These are phyloP conservation scores for Boletus sp. DNA, from an alignment of 768 basidiomycete genomes.

Conservation along the genomic window DNA sequence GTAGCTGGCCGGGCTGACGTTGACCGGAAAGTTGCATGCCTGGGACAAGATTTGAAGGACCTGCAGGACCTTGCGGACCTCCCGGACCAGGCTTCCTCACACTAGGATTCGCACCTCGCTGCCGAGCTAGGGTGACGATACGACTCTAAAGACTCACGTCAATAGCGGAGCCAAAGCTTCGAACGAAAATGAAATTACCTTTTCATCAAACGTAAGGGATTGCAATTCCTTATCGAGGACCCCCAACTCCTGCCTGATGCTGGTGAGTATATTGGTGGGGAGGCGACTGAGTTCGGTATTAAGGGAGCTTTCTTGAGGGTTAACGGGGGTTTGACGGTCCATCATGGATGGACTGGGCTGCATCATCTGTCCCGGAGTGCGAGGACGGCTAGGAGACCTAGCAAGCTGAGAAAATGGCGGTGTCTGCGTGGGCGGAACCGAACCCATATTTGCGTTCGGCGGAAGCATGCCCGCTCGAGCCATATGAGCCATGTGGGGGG, in stretches of 20 bases:
- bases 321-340: conserved; percentile 43
- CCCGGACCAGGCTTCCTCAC: conserved; percentile 30
- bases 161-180: background rate
- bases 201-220: conserved; percentile 51
- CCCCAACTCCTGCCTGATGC: conserved; percentile 44
- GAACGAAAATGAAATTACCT: conserved; percentile 41
- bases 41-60: conserved; percentile 26
- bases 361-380: conserved; percentile 48
- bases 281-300: conserved; percentile 45
- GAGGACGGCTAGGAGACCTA: conserved; percentile 62
- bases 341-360: conserved; percentile 60
- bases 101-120: conserved; percentile 16
- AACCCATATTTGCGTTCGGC: conserved; percentile 39
- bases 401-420: conserved; percentile 43
- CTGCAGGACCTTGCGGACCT: conserved; percentile 25
- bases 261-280: conserved; percentile 32
- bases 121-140: conserved; percentile 32
- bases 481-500: conserved; percentile 50
- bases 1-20: conserved; percentile 34
- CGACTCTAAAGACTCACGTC: conserved; percentile 33
- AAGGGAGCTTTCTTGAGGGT: conserved; percentile 25
- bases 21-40: conserved; percentile 43
- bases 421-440: conserved; percentile 39
- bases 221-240: conserved; percentile 45
- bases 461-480: conserved; percentile 50